phyloP scores from a whole-genome alignment of 345 rosid genomes.

The Syzygium jambos region DNA sequence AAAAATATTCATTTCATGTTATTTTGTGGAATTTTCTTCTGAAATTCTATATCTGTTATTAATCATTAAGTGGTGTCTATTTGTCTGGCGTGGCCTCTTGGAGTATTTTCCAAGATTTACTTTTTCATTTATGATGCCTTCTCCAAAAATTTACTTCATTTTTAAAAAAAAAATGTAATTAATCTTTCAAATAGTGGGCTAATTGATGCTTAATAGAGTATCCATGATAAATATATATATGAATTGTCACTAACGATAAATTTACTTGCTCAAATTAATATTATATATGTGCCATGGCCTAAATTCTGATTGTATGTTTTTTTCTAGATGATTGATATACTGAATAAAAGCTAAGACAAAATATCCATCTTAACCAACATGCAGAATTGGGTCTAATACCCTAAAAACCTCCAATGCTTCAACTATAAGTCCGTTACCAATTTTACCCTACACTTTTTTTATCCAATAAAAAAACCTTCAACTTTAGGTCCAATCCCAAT shows the following conservation, averaged over 20 bases:
- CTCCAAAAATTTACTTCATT: not conserved
- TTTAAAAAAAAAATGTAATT: not conserved
- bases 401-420: too few species aligned
- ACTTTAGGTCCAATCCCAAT: too few species aligned
- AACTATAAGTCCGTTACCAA: too few species aligned
- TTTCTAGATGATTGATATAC: not conserved
- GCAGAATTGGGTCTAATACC: not conserved
- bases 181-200: not conserved
- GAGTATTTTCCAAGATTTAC: not conserved
- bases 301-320: fast-evolving
- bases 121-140: not conserved
- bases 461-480: too few species aligned
- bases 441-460: too few species aligned
- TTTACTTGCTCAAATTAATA: not conserved
- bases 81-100: not conserved
- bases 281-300: not conserved
- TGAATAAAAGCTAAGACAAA: not conserved
- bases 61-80: not conserved
- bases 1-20: not conserved
- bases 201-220: not conserved
- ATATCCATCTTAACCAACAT: not conserved
- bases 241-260: not conserved
- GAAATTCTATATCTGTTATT: not conserved
- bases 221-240: not conserved
- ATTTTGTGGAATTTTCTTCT: not conserved